These are phyloP conservation scores for Penicillium arizonense DNA, from an alignment of 495 filamentous ascomycete species.

Conservation along the genomic window DNA sequence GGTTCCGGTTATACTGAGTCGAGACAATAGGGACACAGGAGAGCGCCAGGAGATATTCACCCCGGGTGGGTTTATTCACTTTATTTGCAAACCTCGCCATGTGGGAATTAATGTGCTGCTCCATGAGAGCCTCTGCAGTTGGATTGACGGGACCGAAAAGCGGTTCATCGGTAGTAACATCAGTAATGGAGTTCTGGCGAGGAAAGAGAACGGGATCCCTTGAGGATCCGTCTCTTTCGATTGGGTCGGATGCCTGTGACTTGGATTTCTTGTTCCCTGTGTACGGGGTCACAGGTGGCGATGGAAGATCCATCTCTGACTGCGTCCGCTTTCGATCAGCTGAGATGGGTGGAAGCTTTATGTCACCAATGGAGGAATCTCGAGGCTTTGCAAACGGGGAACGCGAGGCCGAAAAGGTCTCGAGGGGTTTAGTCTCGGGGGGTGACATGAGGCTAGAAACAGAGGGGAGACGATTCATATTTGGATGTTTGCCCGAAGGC, in stretches of 20 bases:
- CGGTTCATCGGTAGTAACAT: constrained; percentile 49
- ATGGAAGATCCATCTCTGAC: constrained; percentile 56
- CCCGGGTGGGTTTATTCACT: constrained; percentile 60
- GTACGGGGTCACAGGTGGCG: constrained; percentile 71
- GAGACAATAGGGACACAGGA: constrained; percentile 65
- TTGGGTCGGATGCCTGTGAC: constrained; percentile 41
- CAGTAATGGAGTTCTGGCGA: constrained; percentile 39
- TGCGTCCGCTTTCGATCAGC: constrained; percentile 47
- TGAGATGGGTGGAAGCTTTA: constrained; percentile 50
- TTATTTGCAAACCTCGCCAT: constrained; percentile 54
- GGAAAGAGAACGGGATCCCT: constrained; percentile 65
- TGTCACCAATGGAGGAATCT: constrained; percentile 34
- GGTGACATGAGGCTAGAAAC: constrained; percentile 73
- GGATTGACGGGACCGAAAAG: constrained; percentile 53
- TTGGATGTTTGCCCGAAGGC: constrained; percentile 26
- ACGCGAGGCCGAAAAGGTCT: constrained; percentile 52
- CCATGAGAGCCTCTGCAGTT: constrained; percentile 54
- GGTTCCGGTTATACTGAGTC: constrained; percentile 57
- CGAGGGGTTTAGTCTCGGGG: constrained; percentile 62
- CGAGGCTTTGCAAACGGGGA: constrained; percentile 34
- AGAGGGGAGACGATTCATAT: constrained; percentile 50
- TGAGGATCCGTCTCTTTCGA: constrained; percentile 33
- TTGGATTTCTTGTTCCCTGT: constrained; percentile 53
- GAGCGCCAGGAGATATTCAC: constrained; percentile 68
- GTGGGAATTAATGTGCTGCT: constrained; percentile 65